A percentile compares a stretch with the other conserved stretches of the same genome.
Conservation (phyloP, 179 eudicot genomes). For the Spergularia azorica region DNA sequence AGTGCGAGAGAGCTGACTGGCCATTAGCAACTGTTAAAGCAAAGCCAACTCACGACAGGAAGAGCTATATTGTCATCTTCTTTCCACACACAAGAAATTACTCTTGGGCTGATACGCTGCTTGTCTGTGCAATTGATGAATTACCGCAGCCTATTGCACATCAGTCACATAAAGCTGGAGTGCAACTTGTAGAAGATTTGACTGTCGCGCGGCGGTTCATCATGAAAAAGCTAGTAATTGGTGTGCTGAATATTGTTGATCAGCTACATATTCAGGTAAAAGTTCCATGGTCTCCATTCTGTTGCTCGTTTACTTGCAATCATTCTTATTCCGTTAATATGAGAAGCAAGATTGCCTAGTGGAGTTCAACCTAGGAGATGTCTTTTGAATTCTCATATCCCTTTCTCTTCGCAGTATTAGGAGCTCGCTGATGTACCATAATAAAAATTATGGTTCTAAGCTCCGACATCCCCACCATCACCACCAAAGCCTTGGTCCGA, state of each 20-base stretch:
- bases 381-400: too few relatives aligned
- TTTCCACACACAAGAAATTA: conserved; percentile 78
- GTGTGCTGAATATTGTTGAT: conserved; percentile 77
- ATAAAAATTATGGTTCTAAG: too few relatives aligned
- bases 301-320: neutral
- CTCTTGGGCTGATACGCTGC: conserved; percentile 90
- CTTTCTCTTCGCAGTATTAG: too few relatives aligned
- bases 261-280: conserved; percentile 74
- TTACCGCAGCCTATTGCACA: conserved; percentile 86
- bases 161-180: conserved; percentile 72
- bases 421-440: too few relatives aligned
- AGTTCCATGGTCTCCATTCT: neutral
- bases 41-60: conserved; percentile 89
- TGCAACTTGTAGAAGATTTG: conserved; percentile 83
- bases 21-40: conserved; percentile 84
- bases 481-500: neutral
- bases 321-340: neutral
- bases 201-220: conserved; percentile 79
- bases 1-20: conserved; percentile 94
- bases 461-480: neutral
- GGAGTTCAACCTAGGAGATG: too few relatives aligned
- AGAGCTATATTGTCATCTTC: conserved; percentile 83
- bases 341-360: neutral
- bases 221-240: conserved; percentile 77
- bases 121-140: conserved; percentile 81